These are phyloP conservation scores for Dothistroma pini DNA, from an alignment of 2,329 filamentous ascomycete genomes.

Conservation along the genomic window DNA sequence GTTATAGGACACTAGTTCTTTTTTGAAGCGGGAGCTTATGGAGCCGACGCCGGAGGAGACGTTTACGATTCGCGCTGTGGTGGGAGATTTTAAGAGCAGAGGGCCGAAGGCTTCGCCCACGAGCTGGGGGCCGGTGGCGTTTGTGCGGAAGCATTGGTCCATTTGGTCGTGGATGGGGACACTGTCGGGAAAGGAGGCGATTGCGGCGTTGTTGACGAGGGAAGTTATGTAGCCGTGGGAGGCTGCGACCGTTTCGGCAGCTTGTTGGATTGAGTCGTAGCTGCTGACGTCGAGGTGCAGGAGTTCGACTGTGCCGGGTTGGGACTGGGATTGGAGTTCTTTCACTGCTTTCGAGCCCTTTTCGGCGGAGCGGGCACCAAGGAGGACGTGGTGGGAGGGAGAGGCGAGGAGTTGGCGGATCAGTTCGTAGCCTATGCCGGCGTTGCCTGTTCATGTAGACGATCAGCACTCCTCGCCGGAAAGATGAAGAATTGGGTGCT, in stretches of 20 bases:
- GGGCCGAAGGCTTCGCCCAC: slow-evolving; percentile 27
- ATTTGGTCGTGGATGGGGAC: slow-evolving; percentile 26
- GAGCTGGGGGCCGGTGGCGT: slow-evolving; percentile 25
- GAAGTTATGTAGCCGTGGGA: slow-evolving; percentile 34
- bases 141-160: slow-evolving; percentile 25
- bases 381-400: slow-evolving; percentile 37
- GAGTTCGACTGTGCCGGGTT: slow-evolving; percentile 24
- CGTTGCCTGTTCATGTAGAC: slow-evolving; percentile 39
- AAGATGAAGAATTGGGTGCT: neutral
- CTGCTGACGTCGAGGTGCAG: slow-evolving; percentile 28
- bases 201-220: slow-evolving; percentile 41
- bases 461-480: no score
- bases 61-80: slow-evolving; percentile 34
- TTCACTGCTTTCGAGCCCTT: slow-evolving; percentile 39
- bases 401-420: slow-evolving; percentile 35
- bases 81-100: slow-evolving; percentile 26
- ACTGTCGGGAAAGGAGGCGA: slow-evolving; percentile 16
- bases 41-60: slow-evolving; percentile 37
- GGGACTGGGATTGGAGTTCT: slow-evolving; percentile 18
- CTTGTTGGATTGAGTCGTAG: slow-evolving; percentile 23
- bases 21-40: slow-evolving; percentile 31
- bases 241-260: slow-evolving; percentile 23
- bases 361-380: slow-evolving; percentile 38
- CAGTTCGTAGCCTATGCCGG: slow-evolving; percentile 48
- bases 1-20: slow-evolving; percentile 30